Base-by-base conservation (phyloP, 768 basidiomycete species). In the Boletus eberwhitei region DNA sequence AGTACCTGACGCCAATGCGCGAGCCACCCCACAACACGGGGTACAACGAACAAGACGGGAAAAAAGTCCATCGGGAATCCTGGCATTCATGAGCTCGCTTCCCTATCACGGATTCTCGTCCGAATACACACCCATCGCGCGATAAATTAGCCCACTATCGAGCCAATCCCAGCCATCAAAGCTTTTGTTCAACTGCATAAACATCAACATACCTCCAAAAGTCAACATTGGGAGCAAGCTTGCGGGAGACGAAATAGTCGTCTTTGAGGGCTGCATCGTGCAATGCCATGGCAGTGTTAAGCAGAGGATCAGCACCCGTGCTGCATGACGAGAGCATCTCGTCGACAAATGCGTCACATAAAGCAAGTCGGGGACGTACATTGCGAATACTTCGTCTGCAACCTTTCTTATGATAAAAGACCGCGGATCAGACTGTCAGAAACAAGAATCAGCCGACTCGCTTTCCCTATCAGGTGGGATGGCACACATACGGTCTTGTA, bases 31-130 rank as follows among this genome's bases (percentile, higher is more conserved):
- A 92, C 91, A 8, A 96, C 91, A 21, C 93, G 84, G 2, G 93
- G 93, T 3, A 96, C 92, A 19, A 87, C 92, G 65, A 96, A 96
- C 32, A 96, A 74, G 21, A 96, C 93, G 0, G 93, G 93, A 84
- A 94, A 95, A 71, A 90, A 95, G 73, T 96, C 93, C 60, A 90
- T 79, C 2, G 93, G 93, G 80, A 95, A 95, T 41, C 93, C 90
- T 90, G 45, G 43, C 19, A 22, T 32, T 40, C 31, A 59, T 55
- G 35, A 59, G 49, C 38, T 38, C 26, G 46, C 14, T 22, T 26
- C 19, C 21, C 14, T 34, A 45, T 45, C 16, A 38, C 39, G 13
- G 5, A 13, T 38, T 11, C 26, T 44, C 32, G 22, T 14, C 14
- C 34, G 37, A 54, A 57, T 39, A 63, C 78, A 59, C 58, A 90